Base-by-base conservation (phyloP, 345 rosid species). In the Brassica juncea region DNA sequence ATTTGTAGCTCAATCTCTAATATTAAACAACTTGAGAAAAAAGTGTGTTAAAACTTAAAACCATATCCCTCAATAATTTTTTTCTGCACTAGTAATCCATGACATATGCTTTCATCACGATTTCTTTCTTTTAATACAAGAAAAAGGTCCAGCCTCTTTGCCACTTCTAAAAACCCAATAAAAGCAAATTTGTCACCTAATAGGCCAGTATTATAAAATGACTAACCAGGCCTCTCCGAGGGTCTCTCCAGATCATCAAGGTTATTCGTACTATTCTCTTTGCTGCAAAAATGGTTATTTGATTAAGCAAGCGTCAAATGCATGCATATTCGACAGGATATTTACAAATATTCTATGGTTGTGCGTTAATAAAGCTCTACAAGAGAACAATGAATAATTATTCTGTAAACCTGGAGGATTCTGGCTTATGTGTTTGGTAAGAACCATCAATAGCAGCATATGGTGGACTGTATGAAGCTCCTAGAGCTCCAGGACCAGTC, bases 401-500 rank as follows among this genome's bases (percentile, higher is more conserved):
- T 4, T 81, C 65, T 66, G 74, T 80, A 55, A 69, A 87, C 99
- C 97, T 90, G 47, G 94, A 86, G 79, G 91, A 80, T 74, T 84
- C 91, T 4, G 84, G 77, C 12, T 88, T 80, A 55, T 78, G 85
- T 79, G 88, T 66, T 83, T 91, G 82, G 86, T 90, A 71, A 35
- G 75, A 71, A 1, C 66, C 54, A 80, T 92, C 97, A 58, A 89
- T 86, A 64, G 90, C 63, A 66, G 89, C 73, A 82, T 93, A 95
- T n/a, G 96, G 93, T 30, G 97, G 67, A 85, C 93, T 86, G 82
- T 90, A 91, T 5, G 93, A 27, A 37, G 88, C 86, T 65, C 98
- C 97, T 78, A 93, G 85, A 68, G 89, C 91, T 82, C 99, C 99
- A 57, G 97, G 89, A 73, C 97, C 92, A 34, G 94, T 82, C 55